A percentile compares a stretch with the other conserved stretches of the same genome.
Conservation (phyloP, 805 yeast genomes). For the Nakazawaea ernobii region DNA sequence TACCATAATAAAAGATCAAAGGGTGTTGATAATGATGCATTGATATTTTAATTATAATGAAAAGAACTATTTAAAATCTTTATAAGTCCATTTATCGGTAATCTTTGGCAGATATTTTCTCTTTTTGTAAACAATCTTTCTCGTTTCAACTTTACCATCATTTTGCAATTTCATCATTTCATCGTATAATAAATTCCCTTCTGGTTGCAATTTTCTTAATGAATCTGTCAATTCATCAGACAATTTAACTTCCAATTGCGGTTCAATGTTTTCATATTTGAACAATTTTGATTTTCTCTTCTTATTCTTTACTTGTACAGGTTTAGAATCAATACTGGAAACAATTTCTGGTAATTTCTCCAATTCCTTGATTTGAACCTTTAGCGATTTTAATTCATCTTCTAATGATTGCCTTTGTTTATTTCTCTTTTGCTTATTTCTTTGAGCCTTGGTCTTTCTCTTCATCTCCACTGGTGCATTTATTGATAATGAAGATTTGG, state of each 20-base stretch:
- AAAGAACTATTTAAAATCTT: constrained; percentile 61
- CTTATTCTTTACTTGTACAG: constrained; percentile 18
- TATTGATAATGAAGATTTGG: constrained; percentile 47
- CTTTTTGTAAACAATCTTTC: constrained; percentile 62
- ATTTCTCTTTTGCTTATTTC: constrained; percentile 65
- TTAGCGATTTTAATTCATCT: constrained; percentile 46
- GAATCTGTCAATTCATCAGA: constrained; percentile 86
- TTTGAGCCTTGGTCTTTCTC: constrained; percentile 71
- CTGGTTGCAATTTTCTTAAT: constrained; percentile 78
- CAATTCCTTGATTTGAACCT: constrained; percentile 55
- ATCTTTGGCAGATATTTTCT: constrained; percentile 67
- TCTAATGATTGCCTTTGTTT: constrained; percentile 54
- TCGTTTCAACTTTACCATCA: constrained; percentile 80
- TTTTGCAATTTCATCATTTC: constrained; percentile 78
- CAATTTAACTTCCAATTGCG: constrained; percentile 68
- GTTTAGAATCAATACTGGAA: constrained; percentile 18
- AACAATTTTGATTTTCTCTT: constrained; percentile 32
- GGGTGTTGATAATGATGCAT: no score
- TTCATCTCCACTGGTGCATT: constrained; percentile 65
- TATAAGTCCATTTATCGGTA: constrained; percentile 91
- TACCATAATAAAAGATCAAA: no score
- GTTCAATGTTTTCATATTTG: constrained; percentile 35
- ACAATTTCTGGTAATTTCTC: constrained; percentile 43
- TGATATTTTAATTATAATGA: no score
- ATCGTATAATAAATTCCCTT: constrained; percentile 81